Conservation (phyloP, 2,329 filamentous ascomycete species). For the Raffaelea deltoideospora region DNA sequence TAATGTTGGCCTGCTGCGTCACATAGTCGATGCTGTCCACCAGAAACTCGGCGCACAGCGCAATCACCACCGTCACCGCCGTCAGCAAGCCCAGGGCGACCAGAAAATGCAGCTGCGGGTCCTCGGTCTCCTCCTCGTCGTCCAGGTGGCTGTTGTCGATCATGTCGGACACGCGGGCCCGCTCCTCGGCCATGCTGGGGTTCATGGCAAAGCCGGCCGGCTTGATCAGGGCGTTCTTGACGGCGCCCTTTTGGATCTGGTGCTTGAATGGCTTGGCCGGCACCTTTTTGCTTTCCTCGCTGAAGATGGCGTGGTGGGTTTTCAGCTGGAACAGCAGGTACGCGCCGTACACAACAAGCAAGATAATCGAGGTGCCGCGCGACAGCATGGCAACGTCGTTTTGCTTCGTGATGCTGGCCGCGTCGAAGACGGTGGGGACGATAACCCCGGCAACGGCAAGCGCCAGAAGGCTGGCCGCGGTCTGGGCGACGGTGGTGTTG, state of each 20-base stretch:
- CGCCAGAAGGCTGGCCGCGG: slow-evolving; percentile 65
- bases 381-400: slow-evolving; percentile 47
- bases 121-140: slow-evolving; percentile 56
- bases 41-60: slow-evolving; percentile 63
- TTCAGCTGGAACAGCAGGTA: slow-evolving; percentile 88
- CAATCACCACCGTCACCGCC: slow-evolving; percentile 63
- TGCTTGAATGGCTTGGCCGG: slow-evolving; percentile 36
- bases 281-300: slow-evolving; percentile 63
- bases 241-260: slow-evolving; percentile 16
- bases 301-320: slow-evolving; percentile 69
- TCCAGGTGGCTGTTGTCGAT: slow-evolving; percentile 24
- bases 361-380: slow-evolving; percentile 61
- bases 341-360: slow-evolving; percentile 67
- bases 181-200: slow-evolving; percentile 18
- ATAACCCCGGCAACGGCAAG: slow-evolving; percentile 70
- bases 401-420: slow-evolving; percentile 24
- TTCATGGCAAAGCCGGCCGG: slow-evolving; percentile 21
- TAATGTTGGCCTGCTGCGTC: slow-evolving; percentile 40
- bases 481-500: slow-evolving; percentile 85
- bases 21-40: slow-evolving; percentile 56
- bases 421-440: slow-evolving; percentile 75
- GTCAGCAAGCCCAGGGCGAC: slow-evolving; percentile 60
- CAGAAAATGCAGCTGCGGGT: slow-evolving; percentile 55
- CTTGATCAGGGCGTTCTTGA: slow-evolving; percentile 24
- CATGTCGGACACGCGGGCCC: slow-evolving; percentile 4